Evolutionary conservation across 2,329 filamentous ascomycete genomes (phyloP), one percentile per base, ranked within the genome.

Genomic region (Lachnellula hyalina): DNA sequence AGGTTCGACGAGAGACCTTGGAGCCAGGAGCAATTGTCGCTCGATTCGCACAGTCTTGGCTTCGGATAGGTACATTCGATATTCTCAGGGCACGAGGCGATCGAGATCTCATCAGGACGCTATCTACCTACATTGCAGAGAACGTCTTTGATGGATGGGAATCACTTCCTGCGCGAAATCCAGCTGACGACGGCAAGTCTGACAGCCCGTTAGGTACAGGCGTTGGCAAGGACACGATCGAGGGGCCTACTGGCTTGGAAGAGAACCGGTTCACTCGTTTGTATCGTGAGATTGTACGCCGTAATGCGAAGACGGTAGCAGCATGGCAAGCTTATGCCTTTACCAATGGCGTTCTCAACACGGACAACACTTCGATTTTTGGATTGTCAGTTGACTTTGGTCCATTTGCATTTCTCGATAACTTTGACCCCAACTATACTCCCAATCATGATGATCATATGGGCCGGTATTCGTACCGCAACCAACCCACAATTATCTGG

Each of bases 241-340:
- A 96, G 72, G 90, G 90, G 2, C 79, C 83, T 5, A 72, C 79
- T 2, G 83, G 84, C 2, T 73, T 80, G 4, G 82, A 86, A 55
- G 87, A 96, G 68, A 99, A 99, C 68, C 82, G 93, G 34, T 99
- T 94, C 70, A 79, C 87, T 0, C 81, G 92, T 15, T 75, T 99
- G 1, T 99, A 95, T 71, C 85, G 94, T 36, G 91, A 96, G 66
- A 85, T 99, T 53, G 85, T 85, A 4, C 84, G 90, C 42, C 83
- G 89, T 34, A 99, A 96, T 68, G 94, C 94, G 1, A 78, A 80
- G 55, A 95, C 89, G 0, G 92, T 97, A 2, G 94, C 94, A 11
- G 82, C 87, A 62, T 97, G 94, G 93, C 95, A 99, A 74, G 91
- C 90, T 0, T 97, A 97, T 67, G 94, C 90, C n/a, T 99, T 99